A percentile compares a stretch with the other conserved stretches of the same genome.
Conservation (phyloP, 257 asterid genomes). For the Nyctanthes arbortristis region DNA sequence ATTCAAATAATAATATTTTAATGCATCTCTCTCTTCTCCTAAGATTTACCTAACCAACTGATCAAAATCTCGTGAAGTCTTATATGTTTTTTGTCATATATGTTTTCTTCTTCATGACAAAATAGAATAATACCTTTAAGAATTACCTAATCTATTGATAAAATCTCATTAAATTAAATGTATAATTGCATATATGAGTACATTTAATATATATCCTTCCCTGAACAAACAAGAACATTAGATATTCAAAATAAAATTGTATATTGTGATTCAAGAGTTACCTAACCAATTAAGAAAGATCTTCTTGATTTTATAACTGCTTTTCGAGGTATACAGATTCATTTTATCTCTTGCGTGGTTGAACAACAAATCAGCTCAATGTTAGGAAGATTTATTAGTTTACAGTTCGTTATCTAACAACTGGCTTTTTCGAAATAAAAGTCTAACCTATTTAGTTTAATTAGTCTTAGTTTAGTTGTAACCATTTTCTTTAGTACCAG, state of each 20-base stretch:
- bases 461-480: constrained; percentile 50
- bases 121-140: no score
- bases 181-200: no score
- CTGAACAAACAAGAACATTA: background rate
- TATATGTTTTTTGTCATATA: no score
- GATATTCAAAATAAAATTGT: background rate
- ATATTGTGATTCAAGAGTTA: background rate
- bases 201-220: no score
- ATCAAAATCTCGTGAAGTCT: no score
- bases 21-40: no score
- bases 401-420: constrained; percentile 47
- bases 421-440: constrained; percentile 29
- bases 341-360: no score
- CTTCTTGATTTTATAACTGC: background rate
- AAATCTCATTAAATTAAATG: no score
- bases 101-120: no score
- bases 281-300: background rate
- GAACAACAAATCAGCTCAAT: constrained; percentile 39
- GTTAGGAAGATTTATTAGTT: constrained; percentile 22
- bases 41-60: no score
- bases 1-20: no score
- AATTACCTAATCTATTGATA: no score
- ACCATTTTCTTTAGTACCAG: constrained; percentile 35
- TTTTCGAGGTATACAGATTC: background rate
- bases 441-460: constrained; percentile 32